Conservation (phyloP, 495 filamentous ascomycete genomes). For the Penicillium steckii region DNA sequence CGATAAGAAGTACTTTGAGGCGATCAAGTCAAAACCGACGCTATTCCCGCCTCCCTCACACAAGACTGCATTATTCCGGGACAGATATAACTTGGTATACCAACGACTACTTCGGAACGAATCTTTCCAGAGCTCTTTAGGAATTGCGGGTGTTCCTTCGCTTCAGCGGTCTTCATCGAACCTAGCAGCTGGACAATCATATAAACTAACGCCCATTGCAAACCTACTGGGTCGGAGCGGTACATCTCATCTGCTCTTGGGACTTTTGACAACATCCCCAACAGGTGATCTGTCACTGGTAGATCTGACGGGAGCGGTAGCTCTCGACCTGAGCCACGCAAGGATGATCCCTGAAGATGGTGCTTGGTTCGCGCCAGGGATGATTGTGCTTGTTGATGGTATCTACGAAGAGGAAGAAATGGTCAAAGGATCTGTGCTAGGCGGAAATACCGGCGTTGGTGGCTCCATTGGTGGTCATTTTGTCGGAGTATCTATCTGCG, state of each 20-base stretch:
- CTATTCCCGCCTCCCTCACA: conserved; percentile 76
- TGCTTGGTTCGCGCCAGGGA: conserved; percentile 88
- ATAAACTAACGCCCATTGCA: conserved; percentile 89
- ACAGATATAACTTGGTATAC: conserved; percentile 86
- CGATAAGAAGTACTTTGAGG: conserved; percentile 88
- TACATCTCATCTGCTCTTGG: conserved; percentile 81
- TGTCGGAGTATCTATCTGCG: conserved; percentile 82
- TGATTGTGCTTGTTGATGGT: conserved; percentile 92
- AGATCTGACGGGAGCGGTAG: conserved; percentile 84
- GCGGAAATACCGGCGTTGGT: conserved; percentile 75
- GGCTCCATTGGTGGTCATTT: conserved; percentile 88
- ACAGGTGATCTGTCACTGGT: conserved; percentile 79
- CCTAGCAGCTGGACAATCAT: conserved; percentile 57
- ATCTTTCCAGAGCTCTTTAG: conserved; percentile 78
- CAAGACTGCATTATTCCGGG: conserved; percentile 82
- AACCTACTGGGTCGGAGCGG: conserved; percentile 90
- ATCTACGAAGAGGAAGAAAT: conserved; percentile 90
- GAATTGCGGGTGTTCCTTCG: conserved; percentile 40
- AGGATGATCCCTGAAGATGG: conserved; percentile 79
- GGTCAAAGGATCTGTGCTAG: conserved; percentile 61
- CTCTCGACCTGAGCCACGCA: conserved; percentile 78
- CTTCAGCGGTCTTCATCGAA: conserved; percentile 57
- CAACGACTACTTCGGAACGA: conserved; percentile 91
- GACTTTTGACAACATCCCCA: conserved; percentile 76
- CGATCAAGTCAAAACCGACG: conserved; percentile 63